These are phyloP conservation scores for Discostella stelligeroides DNA, from an alignment of 108 stramenopile species.

Conservation along the genomic window DNA sequence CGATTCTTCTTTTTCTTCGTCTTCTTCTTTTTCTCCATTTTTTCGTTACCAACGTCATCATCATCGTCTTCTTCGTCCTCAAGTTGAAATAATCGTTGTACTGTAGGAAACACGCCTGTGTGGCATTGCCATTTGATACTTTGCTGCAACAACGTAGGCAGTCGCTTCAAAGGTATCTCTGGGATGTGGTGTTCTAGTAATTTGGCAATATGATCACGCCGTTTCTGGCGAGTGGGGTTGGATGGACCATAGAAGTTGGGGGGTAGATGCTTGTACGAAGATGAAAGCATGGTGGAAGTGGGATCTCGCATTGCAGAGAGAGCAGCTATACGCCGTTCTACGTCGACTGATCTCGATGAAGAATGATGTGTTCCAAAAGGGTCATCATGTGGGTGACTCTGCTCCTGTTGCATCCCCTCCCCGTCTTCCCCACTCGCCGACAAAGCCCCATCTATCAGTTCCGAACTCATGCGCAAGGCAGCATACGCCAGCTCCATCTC, in stretches of 20 bases:
- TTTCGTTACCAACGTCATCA: slow-evolving; percentile 27
- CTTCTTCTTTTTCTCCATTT: slow-evolving; percentile 38
- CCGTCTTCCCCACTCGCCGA: slow-evolving; percentile 16
- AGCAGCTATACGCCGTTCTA: slow-evolving; percentile 74
- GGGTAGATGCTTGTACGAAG: slow-evolving; percentile 25
- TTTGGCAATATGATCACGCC: slow-evolving; percentile 73
- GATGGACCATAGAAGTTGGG: slow-evolving; percentile 54
- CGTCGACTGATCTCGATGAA: slow-evolving; percentile 38
- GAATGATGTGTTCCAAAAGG: neutral
- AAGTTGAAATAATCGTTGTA: slow-evolving; percentile 37
- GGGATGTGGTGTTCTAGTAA: slow-evolving; percentile 56
- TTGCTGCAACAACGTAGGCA: slow-evolving; percentile 86
- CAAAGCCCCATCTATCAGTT: slow-evolving; percentile 31
- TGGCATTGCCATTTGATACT: slow-evolving; percentile 89
- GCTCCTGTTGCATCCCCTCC: slow-evolving; percentile 9
- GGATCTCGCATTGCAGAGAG: slow-evolving; percentile 42
- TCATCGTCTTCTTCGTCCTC: slow-evolving; percentile 36
- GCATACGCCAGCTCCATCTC: slow-evolving; percentile 63
- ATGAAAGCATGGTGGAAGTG: neutral
- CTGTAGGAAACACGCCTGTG: slow-evolving; percentile 68
- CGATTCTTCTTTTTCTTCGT: slow-evolving; percentile 23
- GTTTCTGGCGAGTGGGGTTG: slow-evolving; percentile 29
- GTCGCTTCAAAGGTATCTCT: slow-evolving; percentile 70
- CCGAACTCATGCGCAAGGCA: slow-evolving; percentile 38
- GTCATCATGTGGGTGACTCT: neutral